These are phyloP conservation scores for Candida berthetii DNA, from an alignment of 805 yeast species.

Conservation along the genomic window DNA sequence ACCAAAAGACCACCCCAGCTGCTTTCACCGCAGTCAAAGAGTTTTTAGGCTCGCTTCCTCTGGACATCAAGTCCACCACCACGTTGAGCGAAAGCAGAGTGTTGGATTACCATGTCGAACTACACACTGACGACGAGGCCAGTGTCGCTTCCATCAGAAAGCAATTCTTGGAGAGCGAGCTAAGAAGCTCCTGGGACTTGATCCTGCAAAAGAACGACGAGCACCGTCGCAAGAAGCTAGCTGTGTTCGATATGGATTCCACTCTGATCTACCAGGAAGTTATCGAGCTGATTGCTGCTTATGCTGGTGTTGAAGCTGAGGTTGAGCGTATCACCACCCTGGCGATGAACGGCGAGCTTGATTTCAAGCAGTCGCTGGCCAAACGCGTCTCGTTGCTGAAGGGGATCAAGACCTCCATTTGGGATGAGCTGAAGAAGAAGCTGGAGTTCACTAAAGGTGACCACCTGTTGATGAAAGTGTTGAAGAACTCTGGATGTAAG, in stretches of 20 bases:
- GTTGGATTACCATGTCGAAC: conserved; percentile 25
- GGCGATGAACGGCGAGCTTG: conserved; percentile 97
- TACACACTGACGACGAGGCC: conserved; percentile 7
- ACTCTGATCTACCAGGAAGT: conserved; percentile 95
- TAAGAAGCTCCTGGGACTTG: conserved; percentile 30
- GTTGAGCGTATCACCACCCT: conserved; percentile 86
- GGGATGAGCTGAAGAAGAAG: conserved; percentile 71
- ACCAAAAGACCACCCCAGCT: conserved; percentile 9
- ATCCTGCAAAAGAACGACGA: conserved; percentile 32
- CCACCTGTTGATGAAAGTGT: conserved; percentile 53
- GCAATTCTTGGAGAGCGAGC: conserved; percentile 8
- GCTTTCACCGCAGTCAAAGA: conserved; percentile 16
- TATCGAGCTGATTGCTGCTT: conserved; percentile 90
- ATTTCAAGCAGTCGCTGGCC: conserved; percentile 74
- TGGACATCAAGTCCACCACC: conserved; percentile 20
- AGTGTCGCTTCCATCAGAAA: conserved; percentile 8
- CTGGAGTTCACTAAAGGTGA: conserved; percentile 85
- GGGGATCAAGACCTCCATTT: conserved; percentile 74
- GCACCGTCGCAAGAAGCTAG: conserved; percentile 41
- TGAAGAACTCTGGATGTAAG: conserved; percentile 56
- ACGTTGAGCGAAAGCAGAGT: conserved; percentile 30
- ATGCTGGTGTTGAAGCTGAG: conserved; percentile 82
- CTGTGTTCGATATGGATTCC: conserved; percentile 97
- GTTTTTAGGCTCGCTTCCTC: conserved; percentile 23
- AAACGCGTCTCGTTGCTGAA: conserved; percentile 73